Evolutionary conservation across 2,329 filamentous ascomycete species (phyloP).

Genomic region (Lecanoromycetidae sp.): DNA sequence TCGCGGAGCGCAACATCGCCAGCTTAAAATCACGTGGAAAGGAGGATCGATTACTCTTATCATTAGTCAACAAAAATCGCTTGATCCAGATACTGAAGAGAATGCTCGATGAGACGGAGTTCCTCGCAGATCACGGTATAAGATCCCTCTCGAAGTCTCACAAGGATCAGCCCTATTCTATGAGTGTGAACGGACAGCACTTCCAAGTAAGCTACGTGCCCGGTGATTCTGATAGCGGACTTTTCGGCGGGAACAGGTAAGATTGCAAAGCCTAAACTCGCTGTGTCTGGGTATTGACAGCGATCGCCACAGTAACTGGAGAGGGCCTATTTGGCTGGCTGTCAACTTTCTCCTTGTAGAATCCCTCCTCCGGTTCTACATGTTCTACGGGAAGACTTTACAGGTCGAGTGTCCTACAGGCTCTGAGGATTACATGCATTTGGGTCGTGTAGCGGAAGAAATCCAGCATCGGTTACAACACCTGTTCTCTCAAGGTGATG

Average conservation of each 20-base stretch:
- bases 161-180: conserved; percentile 78
- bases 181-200: conserved; percentile 86
- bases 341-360: conserved; percentile 93
- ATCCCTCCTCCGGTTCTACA: conserved; percentile 85
- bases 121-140: conserved; percentile 80
- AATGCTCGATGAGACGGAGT: conserved; percentile 91
- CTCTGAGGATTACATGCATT: conserved; percentile 88
- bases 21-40: conserved; percentile 85
- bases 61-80: conserved; percentile 87
- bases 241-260: conserved; percentile 82
- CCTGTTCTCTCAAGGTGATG: conserved; percentile 70
- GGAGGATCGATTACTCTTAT: conserved; percentile 73
- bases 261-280: background rate
- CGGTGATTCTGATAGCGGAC: conserved; percentile 88
- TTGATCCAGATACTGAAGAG: conserved; percentile 75
- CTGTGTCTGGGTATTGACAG: background rate
- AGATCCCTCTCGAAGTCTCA: conserved; percentile 86
- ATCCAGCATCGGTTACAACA: conserved; percentile 91
- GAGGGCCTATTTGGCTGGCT: conserved; percentile 74
- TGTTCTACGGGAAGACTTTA: conserved; percentile 84
- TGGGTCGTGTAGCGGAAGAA: conserved; percentile 88
- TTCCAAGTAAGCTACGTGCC: conserved; percentile 84
- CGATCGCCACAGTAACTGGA: background rate
- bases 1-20: conserved; percentile 87
- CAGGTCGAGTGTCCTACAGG: conserved; percentile 89